Conservation (phyloP, 805 yeast species). For the Saturnispora hagleri region DNA sequence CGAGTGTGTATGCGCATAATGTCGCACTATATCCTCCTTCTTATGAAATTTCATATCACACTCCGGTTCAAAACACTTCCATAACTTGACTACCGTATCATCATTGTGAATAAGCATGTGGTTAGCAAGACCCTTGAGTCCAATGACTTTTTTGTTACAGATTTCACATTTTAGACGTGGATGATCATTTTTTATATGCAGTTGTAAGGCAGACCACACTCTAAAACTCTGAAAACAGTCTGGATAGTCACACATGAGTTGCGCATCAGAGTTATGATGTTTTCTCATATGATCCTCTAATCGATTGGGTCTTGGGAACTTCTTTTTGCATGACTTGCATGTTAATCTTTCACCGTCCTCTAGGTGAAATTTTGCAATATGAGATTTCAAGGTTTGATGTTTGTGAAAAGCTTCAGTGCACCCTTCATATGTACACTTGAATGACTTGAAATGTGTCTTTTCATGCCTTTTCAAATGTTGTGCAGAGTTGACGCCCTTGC, state of each 20-base stretch:
- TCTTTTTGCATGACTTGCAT: constrained; percentile 56
- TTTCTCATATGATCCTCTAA: constrained; percentile 58
- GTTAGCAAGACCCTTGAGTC: constrained; percentile 56
- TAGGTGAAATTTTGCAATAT: constrained; percentile 54
- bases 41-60: constrained; percentile 45
- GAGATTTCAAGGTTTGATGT: constrained; percentile 69
- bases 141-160: constrained; percentile 69
- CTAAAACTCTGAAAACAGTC: constrained; percentile 53
- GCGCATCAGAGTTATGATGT: constrained; percentile 44
- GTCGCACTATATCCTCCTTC: constrained; percentile 48
- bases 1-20: constrained; percentile 41
- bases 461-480: constrained; percentile 85
- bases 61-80: constrained; percentile 51
- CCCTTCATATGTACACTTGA: constrained; percentile 47
- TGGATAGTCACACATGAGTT: constrained; percentile 50
- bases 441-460: constrained; percentile 65
- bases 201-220: constrained; percentile 65
- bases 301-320: constrained; percentile 55
- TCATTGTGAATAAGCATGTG: constrained; percentile 70
- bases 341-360: constrained; percentile 33
- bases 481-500: constrained; percentile 68
- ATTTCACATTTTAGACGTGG: constrained; percentile 54
- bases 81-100: constrained; percentile 39
- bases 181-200: constrained; percentile 65
- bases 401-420: constrained; percentile 66